These are phyloP conservation scores for Rhizophagus sp. DNA, from an alignment of 192 early-diverging fungal genomes.

Conservation along the genomic window DNA sequence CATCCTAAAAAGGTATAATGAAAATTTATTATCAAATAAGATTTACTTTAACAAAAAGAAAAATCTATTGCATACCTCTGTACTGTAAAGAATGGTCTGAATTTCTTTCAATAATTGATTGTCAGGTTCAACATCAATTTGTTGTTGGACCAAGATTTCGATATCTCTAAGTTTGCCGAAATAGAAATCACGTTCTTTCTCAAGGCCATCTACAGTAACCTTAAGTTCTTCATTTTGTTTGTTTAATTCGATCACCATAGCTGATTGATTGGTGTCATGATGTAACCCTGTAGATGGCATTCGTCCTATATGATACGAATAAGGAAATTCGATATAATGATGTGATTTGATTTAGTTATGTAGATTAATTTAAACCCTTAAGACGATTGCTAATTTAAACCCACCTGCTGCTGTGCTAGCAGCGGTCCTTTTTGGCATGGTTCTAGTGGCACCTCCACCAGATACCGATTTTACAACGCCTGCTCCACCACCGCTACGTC, in stretches of 20 bases:
- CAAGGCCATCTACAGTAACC: conserved; percentile 84
- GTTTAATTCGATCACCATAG: conserved; percentile 72
- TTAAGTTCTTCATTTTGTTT: conserved; percentile 81
- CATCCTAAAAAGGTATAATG: conserved; percentile 57
- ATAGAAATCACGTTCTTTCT: conserved; percentile 98
- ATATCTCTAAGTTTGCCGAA: conserved; percentile 93
- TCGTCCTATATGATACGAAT: conserved; percentile 18
- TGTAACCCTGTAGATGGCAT: conserved; percentile 26
- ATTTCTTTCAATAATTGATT: conserved; percentile 72
- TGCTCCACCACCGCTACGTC: conserved; percentile 54
- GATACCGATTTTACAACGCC: conserved; percentile 37
- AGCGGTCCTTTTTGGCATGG: conserved; percentile 43
- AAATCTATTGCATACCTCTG: conserved; percentile 52
- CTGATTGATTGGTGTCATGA: conserved; percentile 52
- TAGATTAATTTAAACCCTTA: no score
- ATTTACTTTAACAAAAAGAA: background rate
- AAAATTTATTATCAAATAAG: conserved; percentile 5
- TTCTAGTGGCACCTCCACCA: conserved; percentile 43
- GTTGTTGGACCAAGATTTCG: conserved; percentile 87
- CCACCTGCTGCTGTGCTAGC: conserved; percentile 1
- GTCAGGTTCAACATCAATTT: conserved; percentile 58
- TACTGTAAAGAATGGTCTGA: conserved; percentile 91
- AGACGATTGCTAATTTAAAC: background rate
- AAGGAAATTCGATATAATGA: conserved; percentile 17
- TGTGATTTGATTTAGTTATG: no score